Evolutionary conservation across 768 basidiomycete genomes (phyloP).

Genomic region (Sarcodon aspratus): DNA sequence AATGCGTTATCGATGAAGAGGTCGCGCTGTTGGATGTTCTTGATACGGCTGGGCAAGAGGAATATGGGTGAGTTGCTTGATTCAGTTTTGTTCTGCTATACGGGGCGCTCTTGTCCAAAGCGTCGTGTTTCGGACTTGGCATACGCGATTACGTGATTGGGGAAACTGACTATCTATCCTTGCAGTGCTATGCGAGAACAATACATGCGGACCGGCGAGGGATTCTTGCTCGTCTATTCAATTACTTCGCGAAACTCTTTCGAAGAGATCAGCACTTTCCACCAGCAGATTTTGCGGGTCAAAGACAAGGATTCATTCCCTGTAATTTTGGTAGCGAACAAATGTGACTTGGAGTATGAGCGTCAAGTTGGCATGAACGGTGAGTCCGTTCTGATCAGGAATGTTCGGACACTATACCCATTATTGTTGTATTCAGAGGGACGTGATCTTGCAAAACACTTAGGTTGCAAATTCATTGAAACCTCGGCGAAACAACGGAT

Average conservation of each 20-base stretch:
- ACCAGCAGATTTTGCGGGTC: constrained; percentile 91
- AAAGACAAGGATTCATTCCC: constrained; percentile 96
- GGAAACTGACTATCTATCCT: neutral
- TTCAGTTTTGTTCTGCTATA: neutral
- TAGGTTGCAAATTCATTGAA: constrained; percentile 90
- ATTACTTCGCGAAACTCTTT: constrained; percentile 98
- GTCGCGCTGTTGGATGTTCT: constrained; percentile 95
- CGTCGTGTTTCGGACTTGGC: too few relatives aligned
- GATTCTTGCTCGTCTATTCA: constrained; percentile 94
- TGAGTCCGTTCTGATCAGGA: constrained; percentile 17
- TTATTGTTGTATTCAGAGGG: constrained; percentile 55
- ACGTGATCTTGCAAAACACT: constrained; percentile 89
- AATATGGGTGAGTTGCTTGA: constrained; percentile 62
- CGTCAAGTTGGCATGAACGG: constrained; percentile 94
- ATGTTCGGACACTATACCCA: too few relatives aligned
- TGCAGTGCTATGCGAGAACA: constrained; percentile 95
- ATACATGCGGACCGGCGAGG: constrained; percentile 98
- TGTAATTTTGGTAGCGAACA: constrained; percentile 96
- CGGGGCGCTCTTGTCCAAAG: too few relatives aligned
- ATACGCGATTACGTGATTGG: neutral
- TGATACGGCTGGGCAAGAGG: constrained; percentile 96
- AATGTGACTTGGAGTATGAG: constrained; percentile 92
- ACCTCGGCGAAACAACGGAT: constrained; percentile 94
- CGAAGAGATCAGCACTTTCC: constrained; percentile 93
- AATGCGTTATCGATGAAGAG: constrained; percentile 96